A percentile compares a stretch with the other conserved stretches of the same genome.
phyloP scores from a whole-genome alignment of 1,139 yeast species.

The Scheffersomyces segobiensis region DNA sequence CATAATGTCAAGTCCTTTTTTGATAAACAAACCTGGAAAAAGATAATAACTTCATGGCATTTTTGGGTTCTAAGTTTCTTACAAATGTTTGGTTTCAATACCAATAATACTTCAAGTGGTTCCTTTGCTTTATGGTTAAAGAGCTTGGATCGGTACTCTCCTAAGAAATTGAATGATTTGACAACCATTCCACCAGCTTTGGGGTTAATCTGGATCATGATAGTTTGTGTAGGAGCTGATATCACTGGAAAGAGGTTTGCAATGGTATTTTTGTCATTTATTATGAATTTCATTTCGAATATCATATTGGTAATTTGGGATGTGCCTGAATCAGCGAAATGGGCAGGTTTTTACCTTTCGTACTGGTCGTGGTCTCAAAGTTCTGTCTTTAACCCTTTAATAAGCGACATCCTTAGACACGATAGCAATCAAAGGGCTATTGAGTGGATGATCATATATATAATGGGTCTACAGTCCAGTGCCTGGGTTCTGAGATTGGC shows the following conservation, averaged over 20 bases:
- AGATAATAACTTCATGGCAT: conserved; percentile 25
- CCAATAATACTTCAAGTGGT: conserved; percentile 49
- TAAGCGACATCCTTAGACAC: conserved; percentile 22
- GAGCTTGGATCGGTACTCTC: conserved; percentile 39
- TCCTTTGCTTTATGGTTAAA: conserved; percentile 47
- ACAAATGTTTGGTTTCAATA: conserved; percentile 25
- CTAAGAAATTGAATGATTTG: conserved; percentile 37
- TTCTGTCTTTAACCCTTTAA: conserved; percentile 23
- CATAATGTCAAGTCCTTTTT: conserved; percentile 22
- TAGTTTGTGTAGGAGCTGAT: conserved; percentile 35
- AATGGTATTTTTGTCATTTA: conserved; percentile 23
- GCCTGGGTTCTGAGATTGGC: conserved; percentile 25
- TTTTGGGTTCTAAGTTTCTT: conserved; percentile 20
- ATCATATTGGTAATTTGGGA: conserved; percentile 29
- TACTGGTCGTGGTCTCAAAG: conserved; percentile 33
- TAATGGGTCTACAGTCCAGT: conserved; percentile 26
- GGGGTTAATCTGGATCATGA: conserved; percentile 47
- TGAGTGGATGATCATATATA: conserved; percentile 26
- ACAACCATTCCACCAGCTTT: conserved; percentile 51
- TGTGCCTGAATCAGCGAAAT: conserved; percentile 44
- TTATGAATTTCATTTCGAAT: conserved; percentile 15
- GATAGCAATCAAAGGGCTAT: conserved; percentile 26
- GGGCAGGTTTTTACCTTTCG: conserved; percentile 50
- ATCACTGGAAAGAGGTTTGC: conserved; percentile 27
- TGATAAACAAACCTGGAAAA: conserved; percentile 22